Evolutionary conservation across 768 basidiomycete species (phyloP).

Genomic region (Mycena metata): DNA sequence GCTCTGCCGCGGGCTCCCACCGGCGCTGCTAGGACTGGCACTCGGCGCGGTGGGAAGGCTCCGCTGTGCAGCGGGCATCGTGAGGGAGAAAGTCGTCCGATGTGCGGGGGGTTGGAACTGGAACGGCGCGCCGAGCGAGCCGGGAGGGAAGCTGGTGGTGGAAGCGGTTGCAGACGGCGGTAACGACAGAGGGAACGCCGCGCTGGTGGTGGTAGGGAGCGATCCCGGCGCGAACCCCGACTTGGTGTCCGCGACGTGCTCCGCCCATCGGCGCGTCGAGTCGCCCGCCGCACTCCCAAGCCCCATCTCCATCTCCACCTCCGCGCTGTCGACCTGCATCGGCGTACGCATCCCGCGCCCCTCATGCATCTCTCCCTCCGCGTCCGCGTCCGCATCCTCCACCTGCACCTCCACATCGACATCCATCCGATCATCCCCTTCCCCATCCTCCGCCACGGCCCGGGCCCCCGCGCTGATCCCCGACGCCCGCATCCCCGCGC

Average conservation of each 20-base stretch:
- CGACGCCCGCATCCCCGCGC: constrained; percentile 26
- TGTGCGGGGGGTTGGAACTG: constrained; percentile 28
- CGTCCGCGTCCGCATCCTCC: constrained; percentile 30
- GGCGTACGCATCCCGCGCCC: constrained; percentile 33
- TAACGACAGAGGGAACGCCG: constrained; percentile 1
- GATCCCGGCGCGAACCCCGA: constrained; percentile 27
- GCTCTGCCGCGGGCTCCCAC: neutral
- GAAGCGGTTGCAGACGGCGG: neutral
- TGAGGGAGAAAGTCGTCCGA: constrained; percentile 24
- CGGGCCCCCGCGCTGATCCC: constrained; percentile 1
- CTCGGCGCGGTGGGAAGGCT: constrained; percentile 2
- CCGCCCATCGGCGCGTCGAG: constrained; percentile 31
- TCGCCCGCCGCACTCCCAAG: constrained; percentile 13
- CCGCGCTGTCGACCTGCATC: constrained; percentile 30
- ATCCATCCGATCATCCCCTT: constrained; percentile 14
- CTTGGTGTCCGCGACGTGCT: constrained; percentile 35
- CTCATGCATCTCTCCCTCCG: constrained; percentile 16
- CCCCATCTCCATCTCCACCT: constrained; percentile 5
- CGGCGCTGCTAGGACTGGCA: neutral
- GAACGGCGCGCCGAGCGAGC: constrained; percentile 20
- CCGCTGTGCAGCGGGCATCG: constrained; percentile 12
- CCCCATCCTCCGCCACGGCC: constrained; percentile 11
- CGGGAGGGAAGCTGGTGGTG: neutral
- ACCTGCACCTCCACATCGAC: constrained; percentile 21
- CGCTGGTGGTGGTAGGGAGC: constrained; percentile 10